Percentiles rank a stretch among this genome's conserved stretches.
phyloP scores from a whole-genome alignment of 768 basidiomycete genomes.

The Suillus lakei region DNA sequence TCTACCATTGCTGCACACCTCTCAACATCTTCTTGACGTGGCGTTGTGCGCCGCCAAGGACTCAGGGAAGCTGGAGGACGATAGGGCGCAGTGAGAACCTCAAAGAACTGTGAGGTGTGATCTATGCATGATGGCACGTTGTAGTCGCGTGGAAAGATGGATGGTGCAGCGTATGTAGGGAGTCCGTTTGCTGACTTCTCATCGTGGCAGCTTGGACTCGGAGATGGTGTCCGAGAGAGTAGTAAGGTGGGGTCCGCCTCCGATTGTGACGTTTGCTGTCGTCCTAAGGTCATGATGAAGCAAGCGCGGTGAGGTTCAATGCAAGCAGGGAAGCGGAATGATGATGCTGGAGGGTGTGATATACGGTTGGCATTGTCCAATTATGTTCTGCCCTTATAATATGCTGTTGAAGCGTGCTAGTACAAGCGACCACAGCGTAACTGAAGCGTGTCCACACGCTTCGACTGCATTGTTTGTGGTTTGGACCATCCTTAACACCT shows the following conservation, averaged over 20 bases:
- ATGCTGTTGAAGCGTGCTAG: constrained; percentile 25
- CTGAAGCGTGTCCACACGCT: constrained; percentile 1
- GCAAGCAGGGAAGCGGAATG: not conserved
- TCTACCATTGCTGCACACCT: constrained; percentile 33
- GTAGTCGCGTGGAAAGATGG: constrained; percentile 16
- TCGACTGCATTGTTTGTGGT: constrained; percentile 8
- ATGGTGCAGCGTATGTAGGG: constrained; percentile 12
- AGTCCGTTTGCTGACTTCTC: constrained; percentile 9
- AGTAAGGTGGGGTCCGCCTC: not conserved
- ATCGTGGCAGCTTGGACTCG: not conserved
- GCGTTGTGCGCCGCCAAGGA: constrained; percentile 17
- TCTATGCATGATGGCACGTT: constrained; percentile 25
- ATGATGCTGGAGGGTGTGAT: not conserved
- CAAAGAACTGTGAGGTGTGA: constrained; percentile 33
- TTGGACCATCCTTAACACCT: constrained; percentile 34
- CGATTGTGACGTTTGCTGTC: not conserved
- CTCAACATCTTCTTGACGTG: constrained; percentile 23
- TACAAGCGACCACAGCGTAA: constrained; percentile 1
- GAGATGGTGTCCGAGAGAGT: constrained; percentile 3
- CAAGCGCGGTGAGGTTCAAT: not conserved
- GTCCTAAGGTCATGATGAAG: constrained; percentile 3
- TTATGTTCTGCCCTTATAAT: constrained; percentile 13
- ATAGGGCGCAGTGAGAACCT: constrained; percentile 33
- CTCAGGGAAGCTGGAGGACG: constrained; percentile 10
- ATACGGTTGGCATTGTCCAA: constrained; percentile 5